A percentile compares a stretch with the other conserved stretches of the same genome.
These are phyloP conservation scores for Larix kaempferi DNA, from an alignment of 75 land plant species.

Conservation along the genomic window DNA sequence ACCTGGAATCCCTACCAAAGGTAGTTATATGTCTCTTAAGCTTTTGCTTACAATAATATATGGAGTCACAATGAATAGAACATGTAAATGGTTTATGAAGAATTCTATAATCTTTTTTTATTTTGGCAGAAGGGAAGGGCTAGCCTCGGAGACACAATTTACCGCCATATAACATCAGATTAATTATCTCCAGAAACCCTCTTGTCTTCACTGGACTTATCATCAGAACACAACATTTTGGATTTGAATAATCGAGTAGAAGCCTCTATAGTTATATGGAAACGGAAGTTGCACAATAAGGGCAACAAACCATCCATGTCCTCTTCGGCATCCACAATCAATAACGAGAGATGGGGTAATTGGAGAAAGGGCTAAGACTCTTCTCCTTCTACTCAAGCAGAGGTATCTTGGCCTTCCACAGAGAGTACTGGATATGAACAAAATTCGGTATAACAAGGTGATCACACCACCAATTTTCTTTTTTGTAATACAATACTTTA, in stretches of 20 bases:
- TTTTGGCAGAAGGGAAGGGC: slow-evolving; percentile 66
- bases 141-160: slow-evolving; percentile 74
- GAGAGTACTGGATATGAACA: slow-evolving; percentile 71
- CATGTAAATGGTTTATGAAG: background rate
- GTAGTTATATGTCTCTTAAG: slow-evolving; percentile 23
- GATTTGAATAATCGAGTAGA: slow-evolving; percentile 82
- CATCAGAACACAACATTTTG: slow-evolving; percentile 64
- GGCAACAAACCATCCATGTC: slow-evolving; percentile 49
- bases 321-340: slow-evolving; percentile 60
- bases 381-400: slow-evolving; percentile 63
- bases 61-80: background rate
- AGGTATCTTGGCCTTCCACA: slow-evolving; percentile 83
- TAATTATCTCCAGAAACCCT: slow-evolving; percentile 61
- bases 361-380: slow-evolving; percentile 87
- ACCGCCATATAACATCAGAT: slow-evolving; percentile 61
- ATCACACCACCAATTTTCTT: background rate
- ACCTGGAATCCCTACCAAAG: slow-evolving; percentile 85
- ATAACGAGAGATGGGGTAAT: slow-evolving; percentile 61
- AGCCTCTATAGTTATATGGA: slow-evolving; percentile 82
- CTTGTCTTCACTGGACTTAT: slow-evolving; percentile 55
- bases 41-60: background rate
- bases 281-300: slow-evolving; percentile 65
- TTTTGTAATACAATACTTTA: background rate
- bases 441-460: slow-evolving; percentile 84
- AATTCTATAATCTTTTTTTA: background rate